Base-by-base conservation (phyloP, 2,329 filamentous ascomycete genomes). In the Daldinia sp. region DNA sequence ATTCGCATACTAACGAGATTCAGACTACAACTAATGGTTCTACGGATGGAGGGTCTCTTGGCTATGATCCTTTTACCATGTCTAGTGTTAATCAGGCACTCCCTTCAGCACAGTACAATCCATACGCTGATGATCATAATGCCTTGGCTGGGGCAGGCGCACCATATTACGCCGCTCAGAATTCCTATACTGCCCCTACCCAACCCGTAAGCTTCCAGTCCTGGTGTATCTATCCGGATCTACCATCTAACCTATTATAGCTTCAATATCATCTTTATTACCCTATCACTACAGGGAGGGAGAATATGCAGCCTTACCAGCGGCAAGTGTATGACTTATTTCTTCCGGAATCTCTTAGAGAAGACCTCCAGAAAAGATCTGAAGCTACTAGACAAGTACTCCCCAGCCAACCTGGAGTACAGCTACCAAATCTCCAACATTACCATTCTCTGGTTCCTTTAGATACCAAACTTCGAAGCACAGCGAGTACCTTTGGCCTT, bases 241-340 rank as follows among this genome's bases (percentile, higher is more conserved):
- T 20, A 37, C 6, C 28, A 35, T 64, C 76, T 77, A 59, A 78
- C 63, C 20, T 53, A 6, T 62, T 30, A n/a, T 68, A 91, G 89
- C 87, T 94, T 5, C 92, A 95, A 83, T 97, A 98, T 78, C 96
- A 99, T 79, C 86, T 97, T 12, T 99, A 99, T 79, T 93, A 93
- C 35, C 94, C 94, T 0, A 87, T 94, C 63, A 93, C 5, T 90
- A 93, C n/a, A 88, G 94, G 77, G 54, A 73, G 75, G 67, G 92
- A 95, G 69, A 93, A 93, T 70, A 85, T 97, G 33, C 85, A 92
- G 72, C 89, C 92, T 2, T 97, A 97, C 77, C 95, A 99, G 78
- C 89, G 93, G 66, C 90, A 91, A 64, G 90, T 93, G 1, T 93
- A 97, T 76, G 94, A 98, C 77, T 93, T 98, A 72, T 99, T 99